Conservation (phyloP, 2,329 filamentous ascomycete species). For the Zasmidium citrigriseum region DNA sequence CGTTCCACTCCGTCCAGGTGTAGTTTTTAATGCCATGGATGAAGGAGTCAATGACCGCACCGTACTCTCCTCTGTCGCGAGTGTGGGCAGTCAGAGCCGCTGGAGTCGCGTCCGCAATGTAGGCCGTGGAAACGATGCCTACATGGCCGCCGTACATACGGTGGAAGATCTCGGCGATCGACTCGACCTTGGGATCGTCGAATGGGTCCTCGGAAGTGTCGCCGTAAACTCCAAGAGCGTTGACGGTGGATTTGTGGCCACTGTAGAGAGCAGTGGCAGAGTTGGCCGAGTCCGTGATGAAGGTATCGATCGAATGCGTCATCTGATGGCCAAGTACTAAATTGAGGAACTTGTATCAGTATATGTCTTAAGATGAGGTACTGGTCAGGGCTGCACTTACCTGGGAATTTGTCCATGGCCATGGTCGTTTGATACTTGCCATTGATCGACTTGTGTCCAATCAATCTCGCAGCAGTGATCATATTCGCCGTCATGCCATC, state of each 20-base stretch:
- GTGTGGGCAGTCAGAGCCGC: conserved; percentile 74
- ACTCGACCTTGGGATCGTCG: conserved; percentile 86
- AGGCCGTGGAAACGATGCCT: conserved; percentile 74
- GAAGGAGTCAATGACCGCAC: conserved; percentile 72
- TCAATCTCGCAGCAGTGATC: conserved; percentile 67
- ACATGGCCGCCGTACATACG: conserved; percentile 65
- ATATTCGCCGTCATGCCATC: conserved; percentile 66
- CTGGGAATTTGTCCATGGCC: conserved; percentile 75
- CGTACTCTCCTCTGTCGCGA: conserved; percentile 68
- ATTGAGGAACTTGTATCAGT: no score
- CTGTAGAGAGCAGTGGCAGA: conserved; percentile 79
- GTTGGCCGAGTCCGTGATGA: conserved; percentile 86
- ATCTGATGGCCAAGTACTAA: conserved; percentile 76
- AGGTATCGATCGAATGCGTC: conserved; percentile 78
- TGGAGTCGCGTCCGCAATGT: conserved; percentile 79
- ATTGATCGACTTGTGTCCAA: conserved; percentile 81
- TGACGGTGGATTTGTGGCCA: conserved; percentile 82
- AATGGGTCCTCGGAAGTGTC: conserved; percentile 73
- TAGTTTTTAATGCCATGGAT: conserved; percentile 77
- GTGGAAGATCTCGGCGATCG: conserved; percentile 74
- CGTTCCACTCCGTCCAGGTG: conserved; percentile 73
- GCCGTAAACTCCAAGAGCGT: conserved; percentile 78
- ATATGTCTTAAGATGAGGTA: no score
- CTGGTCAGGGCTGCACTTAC: no score
- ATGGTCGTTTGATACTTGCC: conserved; percentile 77